Conservation (phyloP, 2,329 filamentous ascomycete genomes). For the Microdochium bolleyi region DNA sequence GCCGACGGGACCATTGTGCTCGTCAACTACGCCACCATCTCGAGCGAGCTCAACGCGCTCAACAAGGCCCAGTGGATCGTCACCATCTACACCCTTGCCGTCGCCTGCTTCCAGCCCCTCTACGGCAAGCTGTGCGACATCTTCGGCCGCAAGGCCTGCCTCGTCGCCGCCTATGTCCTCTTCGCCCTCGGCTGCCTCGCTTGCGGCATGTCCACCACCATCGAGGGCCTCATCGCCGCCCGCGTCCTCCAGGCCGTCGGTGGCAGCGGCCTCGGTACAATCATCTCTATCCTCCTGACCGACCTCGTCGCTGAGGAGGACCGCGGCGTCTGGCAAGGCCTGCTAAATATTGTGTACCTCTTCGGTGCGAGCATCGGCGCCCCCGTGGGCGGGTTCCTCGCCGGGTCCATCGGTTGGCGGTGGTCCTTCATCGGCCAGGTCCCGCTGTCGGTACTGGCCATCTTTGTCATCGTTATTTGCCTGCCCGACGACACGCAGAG, state of each 20-base stretch:
- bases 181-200: constrained; percentile 21
- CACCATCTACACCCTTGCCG: constrained; percentile 28
- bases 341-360: constrained; percentile 55
- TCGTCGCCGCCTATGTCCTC: constrained; percentile 20
- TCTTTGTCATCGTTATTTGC: constrained; percentile 37
- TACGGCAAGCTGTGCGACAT: constrained; percentile 33
- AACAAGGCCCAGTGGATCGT: background rate
- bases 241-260: constrained; percentile 9
- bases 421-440: constrained; percentile 54
- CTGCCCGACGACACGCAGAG: constrained; percentile 35
- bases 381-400: constrained; percentile 41
- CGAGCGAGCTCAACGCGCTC: background rate
- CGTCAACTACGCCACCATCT: background rate
- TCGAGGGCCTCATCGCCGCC: background rate
- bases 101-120: constrained; percentile 29
- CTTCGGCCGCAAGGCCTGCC: constrained; percentile 26
- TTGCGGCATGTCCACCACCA: background rate
- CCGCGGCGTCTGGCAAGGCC: constrained; percentile 54
- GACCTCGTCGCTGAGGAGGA: constrained; percentile 52
- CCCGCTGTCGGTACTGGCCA: constrained; percentile 47
- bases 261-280: constrained; percentile 10
- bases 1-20: background rate
- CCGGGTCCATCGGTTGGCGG: constrained; percentile 54
- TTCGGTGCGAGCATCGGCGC: constrained; percentile 50
- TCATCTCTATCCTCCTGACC: constrained; percentile 49